These are phyloP conservation scores for Chrysochromulina parva DNA, from an alignment of 78 protist genomes.

Conservation along the genomic window DNA sequence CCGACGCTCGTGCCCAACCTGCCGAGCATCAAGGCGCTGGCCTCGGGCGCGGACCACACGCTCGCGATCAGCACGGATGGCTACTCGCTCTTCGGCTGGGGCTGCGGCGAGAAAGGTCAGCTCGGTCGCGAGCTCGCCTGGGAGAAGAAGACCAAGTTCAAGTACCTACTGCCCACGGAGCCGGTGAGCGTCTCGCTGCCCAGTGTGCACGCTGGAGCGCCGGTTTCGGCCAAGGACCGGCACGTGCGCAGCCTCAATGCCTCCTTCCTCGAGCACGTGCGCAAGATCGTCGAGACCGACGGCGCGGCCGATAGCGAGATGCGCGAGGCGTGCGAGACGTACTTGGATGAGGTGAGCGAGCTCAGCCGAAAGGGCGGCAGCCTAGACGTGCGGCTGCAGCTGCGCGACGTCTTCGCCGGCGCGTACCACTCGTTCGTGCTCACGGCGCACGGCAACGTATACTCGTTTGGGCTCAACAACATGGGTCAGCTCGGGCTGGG, in stretches of 20 bases:
- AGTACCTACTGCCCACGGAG: neutral
- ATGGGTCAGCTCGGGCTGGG: conserved; percentile 7
- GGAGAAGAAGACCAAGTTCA: neutral
- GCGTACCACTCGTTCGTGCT: neutral
- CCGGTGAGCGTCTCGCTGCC: neutral
- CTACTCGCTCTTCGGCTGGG: neutral
- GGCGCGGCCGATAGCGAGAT: neutral
- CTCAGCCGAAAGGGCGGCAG: too few species aligned
- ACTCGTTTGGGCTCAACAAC: neutral
- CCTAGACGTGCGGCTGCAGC: neutral
- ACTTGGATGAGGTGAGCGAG: too few species aligned
- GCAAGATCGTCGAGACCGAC: neutral
- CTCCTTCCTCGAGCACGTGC: neutral
- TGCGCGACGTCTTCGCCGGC: neutral
- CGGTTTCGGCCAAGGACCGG: neutral
- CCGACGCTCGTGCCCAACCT: neutral
- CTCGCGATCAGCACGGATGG: neutral
- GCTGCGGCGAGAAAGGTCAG: conserved; percentile 42
- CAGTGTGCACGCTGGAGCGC: neutral
- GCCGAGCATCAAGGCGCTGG: neutral
- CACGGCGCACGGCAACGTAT: neutral
- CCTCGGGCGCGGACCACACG: conserved; percentile 24
- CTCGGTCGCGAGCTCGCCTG: neutral
- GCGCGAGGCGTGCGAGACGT: too few species aligned
- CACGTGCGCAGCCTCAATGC: neutral